A percentile compares a stretch with the other conserved stretches of the same genome.
These are phyloP conservation scores for Cystobasidium slooffiae DNA, from an alignment of 1,284 basidiomycete genomes.

Conservation along the genomic window DNA sequence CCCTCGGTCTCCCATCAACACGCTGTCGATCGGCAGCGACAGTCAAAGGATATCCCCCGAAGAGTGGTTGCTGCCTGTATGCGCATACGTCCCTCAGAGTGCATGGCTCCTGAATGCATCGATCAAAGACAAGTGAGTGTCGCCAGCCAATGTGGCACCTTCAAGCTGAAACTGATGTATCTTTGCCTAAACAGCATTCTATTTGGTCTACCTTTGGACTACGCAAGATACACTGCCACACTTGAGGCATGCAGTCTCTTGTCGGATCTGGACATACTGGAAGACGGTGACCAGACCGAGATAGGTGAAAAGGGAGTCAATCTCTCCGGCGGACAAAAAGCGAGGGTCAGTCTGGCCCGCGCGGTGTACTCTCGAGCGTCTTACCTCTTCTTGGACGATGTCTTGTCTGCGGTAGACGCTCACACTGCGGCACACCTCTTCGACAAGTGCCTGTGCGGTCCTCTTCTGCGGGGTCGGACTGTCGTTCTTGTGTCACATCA, in stretches of 20 bases:
- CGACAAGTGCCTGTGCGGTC: conserved; percentile 78
- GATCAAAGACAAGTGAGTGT: conserved; percentile 75
- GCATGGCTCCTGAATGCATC: conserved; percentile 90
- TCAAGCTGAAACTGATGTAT: background rate
- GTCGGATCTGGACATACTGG: conserved; percentile 83
- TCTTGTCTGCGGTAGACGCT: conserved; percentile 67
- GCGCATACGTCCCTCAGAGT: conserved; percentile 89
- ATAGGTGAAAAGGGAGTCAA: conserved; percentile 79
- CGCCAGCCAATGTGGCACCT: background rate
- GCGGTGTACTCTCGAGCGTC: conserved; percentile 92
- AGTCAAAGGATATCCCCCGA: conserved; percentile 58
- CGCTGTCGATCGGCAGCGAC: conserved; percentile 63
- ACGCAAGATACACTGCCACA: conserved; percentile 75
- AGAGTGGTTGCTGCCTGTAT: conserved; percentile 77
- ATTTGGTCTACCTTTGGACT: conserved; percentile 80
- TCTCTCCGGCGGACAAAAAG: conserved; percentile 92
- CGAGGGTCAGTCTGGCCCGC: conserved; percentile 84
- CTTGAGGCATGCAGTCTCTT: conserved; percentile 75
- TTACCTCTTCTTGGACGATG: conserved; percentile 69
- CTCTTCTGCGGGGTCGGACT: conserved; percentile 77
- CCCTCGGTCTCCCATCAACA: conserved; percentile 80
- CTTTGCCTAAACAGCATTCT: conserved; percentile 63
- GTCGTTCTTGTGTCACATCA: conserved; percentile 88
- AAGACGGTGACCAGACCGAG: conserved; percentile 91
- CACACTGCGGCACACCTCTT: conserved; percentile 81